Base-by-base conservation (phyloP, 1,284 basidiomycete species). In the Trichosporon sp. region DNA sequence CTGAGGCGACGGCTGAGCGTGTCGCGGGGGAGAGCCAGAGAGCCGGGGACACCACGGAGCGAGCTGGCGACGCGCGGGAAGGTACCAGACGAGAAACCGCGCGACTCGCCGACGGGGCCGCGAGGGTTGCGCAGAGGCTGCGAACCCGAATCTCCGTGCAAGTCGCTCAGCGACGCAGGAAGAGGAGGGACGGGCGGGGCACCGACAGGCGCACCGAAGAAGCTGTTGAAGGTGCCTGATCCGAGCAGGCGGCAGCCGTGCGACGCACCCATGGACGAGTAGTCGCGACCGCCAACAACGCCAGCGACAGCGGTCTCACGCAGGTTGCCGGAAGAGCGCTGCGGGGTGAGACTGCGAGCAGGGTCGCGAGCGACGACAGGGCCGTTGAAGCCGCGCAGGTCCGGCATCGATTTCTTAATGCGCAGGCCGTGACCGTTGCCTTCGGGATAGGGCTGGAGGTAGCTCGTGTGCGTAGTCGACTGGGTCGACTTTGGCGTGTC, bases 401-500 rank as follows among this genome's bases (percentile, higher is more conserved):
- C 84, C 2, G 95, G 95, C 95, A 97, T 97, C 16, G 93, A 96
- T 85, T 96, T 96, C 87, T 97, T 97, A 83, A 91, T 89, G 66
- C 94, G 90, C 70, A 96, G 87, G 35, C 76, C 85, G 91, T 87
- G 83, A 88, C 90, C 43, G 89, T 91, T 74, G 21, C 73, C 37
- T 6, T 63, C 59, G 16, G 69, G 72, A 71, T 84, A 82, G 0
- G 82, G 81, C 2, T 79, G 78, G 16, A 83, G 81, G 76, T 80
- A 82, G 38, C 78, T 71, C 26, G 91, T 90, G 6, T 90, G 89
- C 21, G 91, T 92, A 89, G 78, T 75, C 40, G 88, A 73, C 65
- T 67, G 64, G 16, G 56, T 63, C 16, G 68, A 56, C 12, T 59
- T 40, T 0, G 73, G 69, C 56, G 75, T 79, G 31, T 79, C 80